Evolutionary conservation across 805 yeast genomes (phyloP), one percentile per base, ranked within the genome.

Genomic region (Myxozyma udenii): DNA sequence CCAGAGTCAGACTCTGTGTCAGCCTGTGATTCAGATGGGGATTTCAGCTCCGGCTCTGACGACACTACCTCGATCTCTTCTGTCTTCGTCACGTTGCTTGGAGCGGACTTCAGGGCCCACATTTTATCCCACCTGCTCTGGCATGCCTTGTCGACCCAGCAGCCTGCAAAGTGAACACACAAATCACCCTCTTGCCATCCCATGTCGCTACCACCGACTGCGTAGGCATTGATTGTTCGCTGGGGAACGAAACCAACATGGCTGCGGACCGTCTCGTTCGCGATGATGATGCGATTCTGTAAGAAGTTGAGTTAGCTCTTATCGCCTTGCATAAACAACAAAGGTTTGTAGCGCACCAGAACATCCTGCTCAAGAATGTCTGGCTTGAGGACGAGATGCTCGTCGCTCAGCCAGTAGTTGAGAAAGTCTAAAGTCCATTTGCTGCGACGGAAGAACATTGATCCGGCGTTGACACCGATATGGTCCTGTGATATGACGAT

Each of bases 291-390:
- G 0, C 85, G 74, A 61, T 85, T 93, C 33, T 28, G 14, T 9
- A 9, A 14, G 33, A 28, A n/a, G n/a, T n/a, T n/a, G n/a, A n/a
- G n/a, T 53, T 36, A n/a, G n/a, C n/a, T n/a, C n/a, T n/a, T n/a
- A n/a, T n/a, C n/a, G n/a, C n/a, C n/a, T n/a, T n/a, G n/a, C n/a
- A n/a, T n/a, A n/a, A n/a, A n/a, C n/a, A n/a, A n/a, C n/a, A n/a
- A n/a, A n/a, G n/a, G n/a, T n/a, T n/a, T n/a, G n/a, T 9, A 28
- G 14, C 33, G 33, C 33, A 28, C 33, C 53, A 87, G 71, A 1
- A 91, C 89, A 64, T 86, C 95, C 66, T 87, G 95, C 64, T 87
- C 95, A 64, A 81, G 81, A 64, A 85, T 91, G 61, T 85, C 95
- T 64, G 85, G 93, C 78, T 80, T 82, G 64, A 84, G 90, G 66